A percentile compares a stretch with the other conserved stretches of the same genome.
phyloP scores from a whole-genome alignment of 805 yeast genomes.

The Schizosaccharomyces lindneri region DNA sequence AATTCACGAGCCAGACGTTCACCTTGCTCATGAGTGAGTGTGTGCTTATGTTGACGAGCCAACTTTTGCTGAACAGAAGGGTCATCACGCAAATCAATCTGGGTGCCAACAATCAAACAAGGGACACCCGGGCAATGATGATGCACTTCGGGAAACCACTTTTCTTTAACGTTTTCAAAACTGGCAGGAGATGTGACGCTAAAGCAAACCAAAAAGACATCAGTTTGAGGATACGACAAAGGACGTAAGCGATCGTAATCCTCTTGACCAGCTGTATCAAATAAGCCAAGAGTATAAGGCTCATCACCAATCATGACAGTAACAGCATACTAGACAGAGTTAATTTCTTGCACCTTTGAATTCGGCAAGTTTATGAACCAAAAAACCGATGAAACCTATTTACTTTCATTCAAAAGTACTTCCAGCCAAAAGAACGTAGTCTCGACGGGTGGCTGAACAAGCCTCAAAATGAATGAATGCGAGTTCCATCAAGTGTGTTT shows the following conservation, averaged over 20 bases:
- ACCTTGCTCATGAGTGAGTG: constrained; percentile 69
- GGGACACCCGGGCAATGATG: constrained; percentile 90
- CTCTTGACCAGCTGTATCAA: constrained; percentile 98
- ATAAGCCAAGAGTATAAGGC: constrained; percentile 88
- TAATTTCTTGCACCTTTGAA: too few species aligned
- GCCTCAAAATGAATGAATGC: neutral
- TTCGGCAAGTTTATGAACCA: too few species aligned
- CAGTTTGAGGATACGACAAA: constrained; percentile 87
- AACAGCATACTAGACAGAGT: constrained; percentile 33
- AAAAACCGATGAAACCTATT: too few species aligned
- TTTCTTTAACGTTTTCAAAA: constrained; percentile 90
- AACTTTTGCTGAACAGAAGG: constrained; percentile 73
- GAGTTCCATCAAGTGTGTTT: neutral
- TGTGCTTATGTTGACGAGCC: constrained; percentile 70
- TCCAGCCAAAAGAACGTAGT: neutral
- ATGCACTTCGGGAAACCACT: constrained; percentile 97
- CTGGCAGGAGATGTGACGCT: constrained; percentile 92
- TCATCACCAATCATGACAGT: constrained; percentile 93
- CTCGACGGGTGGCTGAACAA: neutral
- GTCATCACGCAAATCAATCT: constrained; percentile 81
- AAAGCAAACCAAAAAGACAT: constrained; percentile 85
- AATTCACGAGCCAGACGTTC: constrained; percentile 80
- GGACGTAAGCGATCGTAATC: constrained; percentile 96
- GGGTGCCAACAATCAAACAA: constrained; percentile 89
- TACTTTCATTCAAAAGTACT: too few species aligned